Evolutionary conservation across 129 eudicot species (phyloP), one percentile per base, ranked within the genome.

Genomic region (Flaveria sonorensis): DNA sequence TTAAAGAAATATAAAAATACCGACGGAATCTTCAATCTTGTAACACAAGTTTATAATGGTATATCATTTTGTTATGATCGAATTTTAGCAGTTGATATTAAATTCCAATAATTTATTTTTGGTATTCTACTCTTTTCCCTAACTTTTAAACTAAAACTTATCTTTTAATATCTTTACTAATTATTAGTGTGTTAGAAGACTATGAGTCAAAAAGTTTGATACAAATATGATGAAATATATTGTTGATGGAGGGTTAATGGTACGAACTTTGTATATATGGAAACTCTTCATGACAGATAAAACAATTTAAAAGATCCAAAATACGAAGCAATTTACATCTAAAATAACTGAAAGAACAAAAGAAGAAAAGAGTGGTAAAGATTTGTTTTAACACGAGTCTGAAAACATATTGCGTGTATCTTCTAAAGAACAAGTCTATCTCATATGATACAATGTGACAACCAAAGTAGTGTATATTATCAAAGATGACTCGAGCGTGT

Each of bases 1-100:
- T 43, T 15, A 60, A 18, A 45, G 4, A 62, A 26, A 48, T 11
- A 59, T 11, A 59, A 21, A 10, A 20, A 30, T n/a, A n/a, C 12
- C 13, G 51, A 46, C 30, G 64, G 79, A 48, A 61, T 74, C 79
- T 60, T 74, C 45, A 74, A 45, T 74, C 70, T 62, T 24, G 62
- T 62, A 40, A 46, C 12, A 28, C n/a, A 61, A 42, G 70, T 15
- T 23, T 43, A 13, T 10, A 7, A 18, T 55, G 13, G 24, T 55
- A 55, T 55, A 55, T 19, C 4, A 48, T n/a, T 30, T 48, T 28
- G 75, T 71, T 24, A 50, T 50, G 12, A 70, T 1, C 21, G 36
- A 46, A 69, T 69, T 10, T 69, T 69, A 46, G 15, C 3, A 45
- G 51, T 10, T 68, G 45, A 26, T 52, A 6, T 16, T 52, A n/a